phyloP scores from a whole-genome alignment of 1,284 basidiomycete genomes.

The Waitea zeae region DNA sequence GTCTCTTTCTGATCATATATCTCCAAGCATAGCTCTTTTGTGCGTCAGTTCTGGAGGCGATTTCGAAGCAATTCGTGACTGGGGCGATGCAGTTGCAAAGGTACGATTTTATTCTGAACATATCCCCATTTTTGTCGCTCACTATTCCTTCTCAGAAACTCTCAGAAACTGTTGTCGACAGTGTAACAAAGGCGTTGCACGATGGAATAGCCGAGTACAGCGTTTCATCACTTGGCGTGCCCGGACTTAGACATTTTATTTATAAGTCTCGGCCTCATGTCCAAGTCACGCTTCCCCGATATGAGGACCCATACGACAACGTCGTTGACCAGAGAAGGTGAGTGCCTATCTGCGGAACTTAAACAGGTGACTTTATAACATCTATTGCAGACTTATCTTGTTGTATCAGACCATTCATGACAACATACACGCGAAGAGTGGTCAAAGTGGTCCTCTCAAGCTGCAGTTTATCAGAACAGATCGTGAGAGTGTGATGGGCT shows the following conservation, averaged over 20 bases:
- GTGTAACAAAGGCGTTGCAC: slow-evolving; percentile 10
- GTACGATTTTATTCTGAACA: slow-evolving; percentile 20
- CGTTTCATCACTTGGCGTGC: slow-evolving; percentile 60
- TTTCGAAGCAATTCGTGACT: slow-evolving; percentile 49
- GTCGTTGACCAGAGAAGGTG: slow-evolving; percentile 42
- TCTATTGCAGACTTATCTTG: slow-evolving; percentile 43
- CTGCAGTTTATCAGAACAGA: slow-evolving; percentile 74
- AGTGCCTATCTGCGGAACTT: slow-evolving; percentile 5
- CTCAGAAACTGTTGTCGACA: slow-evolving; percentile 1
- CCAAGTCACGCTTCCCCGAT: slow-evolving; percentile 72
- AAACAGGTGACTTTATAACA: not conserved
- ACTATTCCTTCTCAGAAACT: no score
- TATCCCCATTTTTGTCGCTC: no score
- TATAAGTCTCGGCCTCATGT: slow-evolving; percentile 85
- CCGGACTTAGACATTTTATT: slow-evolving; percentile 84
- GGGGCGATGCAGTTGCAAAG: slow-evolving; percentile 51
- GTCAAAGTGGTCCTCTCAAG: slow-evolving; percentile 59
- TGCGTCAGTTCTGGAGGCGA: slow-evolving; percentile 54
- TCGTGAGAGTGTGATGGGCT: slow-evolving; percentile 79
- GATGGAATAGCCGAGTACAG: slow-evolving; percentile 42
- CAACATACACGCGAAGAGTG: slow-evolving; percentile 71
- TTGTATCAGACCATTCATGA: slow-evolving; percentile 78
- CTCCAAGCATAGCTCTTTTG: slow-evolving; percentile 31
- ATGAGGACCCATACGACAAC: slow-evolving; percentile 68
- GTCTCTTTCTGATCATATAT: no score